Conservation (phyloP, 2,329 filamentous ascomycete species). For the Plenodomus biglobosus region DNA sequence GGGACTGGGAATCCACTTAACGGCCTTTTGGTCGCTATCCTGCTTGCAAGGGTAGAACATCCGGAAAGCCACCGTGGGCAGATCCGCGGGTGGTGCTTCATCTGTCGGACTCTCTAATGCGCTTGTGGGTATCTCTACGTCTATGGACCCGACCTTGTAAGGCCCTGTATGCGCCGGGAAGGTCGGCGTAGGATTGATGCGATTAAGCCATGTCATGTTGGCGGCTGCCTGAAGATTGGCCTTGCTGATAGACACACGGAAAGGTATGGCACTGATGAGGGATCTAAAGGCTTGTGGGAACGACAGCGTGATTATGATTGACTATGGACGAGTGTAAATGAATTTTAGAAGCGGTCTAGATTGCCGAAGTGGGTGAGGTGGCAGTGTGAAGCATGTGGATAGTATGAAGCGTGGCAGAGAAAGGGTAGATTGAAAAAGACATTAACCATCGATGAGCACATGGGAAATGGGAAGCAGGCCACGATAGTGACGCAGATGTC, state of each 20-base stretch:
- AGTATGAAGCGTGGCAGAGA: neutral
- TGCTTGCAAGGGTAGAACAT: constrained; percentile 69
- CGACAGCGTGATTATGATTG: constrained; percentile 28
- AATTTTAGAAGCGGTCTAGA: neutral
- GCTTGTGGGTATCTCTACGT: constrained; percentile 73
- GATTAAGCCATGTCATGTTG: constrained; percentile 47
- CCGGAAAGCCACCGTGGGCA: constrained; percentile 76
- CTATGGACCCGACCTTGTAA: constrained; percentile 75
- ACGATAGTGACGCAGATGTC: constrained; percentile 29
- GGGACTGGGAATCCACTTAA: constrained; percentile 76
- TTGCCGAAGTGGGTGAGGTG: neutral
- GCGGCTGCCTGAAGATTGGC: constrained; percentile 9
- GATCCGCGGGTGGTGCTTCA: constrained; percentile 52
- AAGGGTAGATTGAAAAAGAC: neutral
- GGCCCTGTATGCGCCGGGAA: constrained; percentile 78
- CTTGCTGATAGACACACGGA: constrained; percentile 11
- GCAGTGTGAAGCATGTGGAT: neutral
- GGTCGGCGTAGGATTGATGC: constrained; percentile 66
- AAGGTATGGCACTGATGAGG: constrained; percentile 19
- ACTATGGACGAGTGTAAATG: neutral
- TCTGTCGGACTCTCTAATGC: constrained; percentile 54
- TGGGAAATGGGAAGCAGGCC: constrained; percentile 7
- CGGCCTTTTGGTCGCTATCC: constrained; percentile 54
- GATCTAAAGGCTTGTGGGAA: constrained; percentile 26
- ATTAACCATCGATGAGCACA: constrained; percentile 3